Conservation (phyloP, 2,329 filamentous ascomycete genomes). For the Aspergillus ochraceoroseus region DNA sequence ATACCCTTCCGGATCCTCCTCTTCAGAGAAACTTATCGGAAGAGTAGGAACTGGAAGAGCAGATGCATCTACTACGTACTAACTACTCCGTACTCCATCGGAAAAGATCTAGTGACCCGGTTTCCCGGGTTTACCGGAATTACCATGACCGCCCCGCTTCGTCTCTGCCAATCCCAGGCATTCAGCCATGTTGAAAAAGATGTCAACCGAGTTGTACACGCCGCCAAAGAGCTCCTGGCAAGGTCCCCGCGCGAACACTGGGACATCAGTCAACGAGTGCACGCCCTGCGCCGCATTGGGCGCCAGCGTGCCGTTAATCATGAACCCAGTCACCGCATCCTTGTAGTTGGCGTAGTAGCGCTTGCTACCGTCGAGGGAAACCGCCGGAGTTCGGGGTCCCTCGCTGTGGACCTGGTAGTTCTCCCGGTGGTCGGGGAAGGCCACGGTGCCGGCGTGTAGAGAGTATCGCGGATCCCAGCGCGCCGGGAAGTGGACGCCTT, state of each 20-base stretch:
- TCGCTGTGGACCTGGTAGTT: slow-evolving; percentile 66
- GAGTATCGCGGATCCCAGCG: slow-evolving; percentile 85
- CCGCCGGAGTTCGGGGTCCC: slow-evolving; percentile 60
- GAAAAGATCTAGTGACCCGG: too few species aligned
- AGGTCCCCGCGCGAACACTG: slow-evolving; percentile 71
- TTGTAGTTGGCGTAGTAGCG: slow-evolving; percentile 61
- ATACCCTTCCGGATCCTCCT: too few species aligned
- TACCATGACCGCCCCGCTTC: slow-evolving; percentile 8
- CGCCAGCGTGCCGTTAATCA: slow-evolving; percentile 71
- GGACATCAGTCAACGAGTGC: slow-evolving; percentile 71
- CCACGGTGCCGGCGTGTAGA: slow-evolving; percentile 66
- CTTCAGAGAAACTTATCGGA: too few species aligned
- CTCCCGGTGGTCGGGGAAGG: slow-evolving; percentile 70
- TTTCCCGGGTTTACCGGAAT: too few species aligned
- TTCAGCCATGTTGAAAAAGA: slow-evolving; percentile 41
- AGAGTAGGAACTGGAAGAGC: too few species aligned
- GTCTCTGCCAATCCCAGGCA: slow-evolving; percentile 36
- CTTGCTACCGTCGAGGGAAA: slow-evolving; percentile 49
- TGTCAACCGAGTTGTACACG: slow-evolving; percentile 39
- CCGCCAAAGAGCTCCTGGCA: slow-evolving; percentile 69
- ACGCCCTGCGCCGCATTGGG: slow-evolving; percentile 62
- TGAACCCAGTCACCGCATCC: slow-evolving; percentile 62
- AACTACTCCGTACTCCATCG: too few species aligned
- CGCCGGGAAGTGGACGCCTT: slow-evolving; percentile 69
- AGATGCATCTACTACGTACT: too few species aligned